Base-by-base conservation (phyloP, 2,329 filamentous ascomycete species). In the Penicillium sp. region DNA sequence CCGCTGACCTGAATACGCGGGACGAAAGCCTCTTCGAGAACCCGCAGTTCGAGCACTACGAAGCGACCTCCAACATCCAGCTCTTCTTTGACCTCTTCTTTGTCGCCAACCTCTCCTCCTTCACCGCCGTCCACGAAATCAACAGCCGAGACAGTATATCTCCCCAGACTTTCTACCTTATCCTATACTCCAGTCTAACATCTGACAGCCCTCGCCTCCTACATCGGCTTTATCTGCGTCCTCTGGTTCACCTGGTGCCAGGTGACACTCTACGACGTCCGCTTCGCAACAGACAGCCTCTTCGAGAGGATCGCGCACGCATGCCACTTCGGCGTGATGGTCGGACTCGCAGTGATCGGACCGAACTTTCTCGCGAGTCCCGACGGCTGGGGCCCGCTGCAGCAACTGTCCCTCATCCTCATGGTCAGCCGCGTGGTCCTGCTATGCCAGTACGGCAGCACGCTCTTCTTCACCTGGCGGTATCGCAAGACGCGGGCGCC, bases 21-120 rank as follows among this genome's bases (percentile, higher is more conserved):
- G 54, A 56, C n/a, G 44, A 48, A 26, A 48, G 44, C 17, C 54
- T 56, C n/a, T 56, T 56, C 26, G 44, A 56, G 3, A 56, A 56
- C 3, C 54, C 54, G 9, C 54, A 56, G 44, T 56, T 56, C 21
- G 44, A 56, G 45, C 54, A 56, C n/a, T 56, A 56, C 15, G 54
- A 56, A 45, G 54, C 54, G 2, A 56, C 54, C 17, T 56, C 54
- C 9, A 56, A 56, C 29, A 47, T 56, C 44, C 54, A 56, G 19
- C 44, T 56, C 13, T 56, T 56, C 54, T 56, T 47, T 44, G 45
- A 56, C 11, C 44, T 56, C 17, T 56, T 56, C 54, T 56, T 56
- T 55, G 58, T 56, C n/a, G 53, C 49, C 11, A 64, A 58, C 61
- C 54, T 56, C 45, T 54, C 23, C 19, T 62, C 59, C 35, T 55